Base-by-base conservation (phyloP, 2,329 filamentous ascomycete genomes). In the Xylaria multiplex region DNA sequence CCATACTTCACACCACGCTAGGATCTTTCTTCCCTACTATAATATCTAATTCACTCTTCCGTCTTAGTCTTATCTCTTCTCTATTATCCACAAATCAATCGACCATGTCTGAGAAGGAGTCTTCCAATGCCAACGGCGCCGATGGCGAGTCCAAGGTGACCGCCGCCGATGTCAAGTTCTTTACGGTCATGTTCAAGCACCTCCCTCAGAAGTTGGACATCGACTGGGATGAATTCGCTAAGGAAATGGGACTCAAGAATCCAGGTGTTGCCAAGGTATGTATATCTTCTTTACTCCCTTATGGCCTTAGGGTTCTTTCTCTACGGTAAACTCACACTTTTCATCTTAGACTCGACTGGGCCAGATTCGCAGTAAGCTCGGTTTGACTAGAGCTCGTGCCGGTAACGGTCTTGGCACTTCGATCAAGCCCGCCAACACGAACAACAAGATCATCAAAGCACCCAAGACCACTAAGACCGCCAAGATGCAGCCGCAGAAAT, bases 191-290 rank as follows among this genome's bases (percentile, higher is more conserved):
- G 9, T 59, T 71, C 62, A 73, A 71, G 61, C 64, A 69, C n/a
- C 64, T 74, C 7, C 71, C 72, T 6, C 57, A 49, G 27, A n/a
- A 13, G 16, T 1, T 70, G 0, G 62, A 72, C 0, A 43, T 73
- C 9, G 46, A 73, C 53, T 74, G 73, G 73, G 57, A 69, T 0
- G 14, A 30, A 1, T 65, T 74, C 24, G 55, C 71, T 16, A n/a
- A 54, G 1, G 69, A 72, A 6, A 61, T 72, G 61, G 62, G 58
- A 0, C 54, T 72, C 16, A 73, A 73, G 60, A 32, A 68, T n/a
- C 56, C 1, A 2, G 13, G 2, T 0, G 59, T 73, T 46, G 72
- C 72, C 22, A 73, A 68, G 59, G 73, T 73, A 62, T 30, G 65
- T 68, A 55, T 30, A 5, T 27, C 27, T 27, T 27, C 27, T 27